A percentile compares a stretch with the other conserved stretches of the same genome.
These are phyloP conservation scores for Trametes maxima DNA, from an alignment of 768 basidiomycete genomes.

Conservation along the genomic window DNA sequence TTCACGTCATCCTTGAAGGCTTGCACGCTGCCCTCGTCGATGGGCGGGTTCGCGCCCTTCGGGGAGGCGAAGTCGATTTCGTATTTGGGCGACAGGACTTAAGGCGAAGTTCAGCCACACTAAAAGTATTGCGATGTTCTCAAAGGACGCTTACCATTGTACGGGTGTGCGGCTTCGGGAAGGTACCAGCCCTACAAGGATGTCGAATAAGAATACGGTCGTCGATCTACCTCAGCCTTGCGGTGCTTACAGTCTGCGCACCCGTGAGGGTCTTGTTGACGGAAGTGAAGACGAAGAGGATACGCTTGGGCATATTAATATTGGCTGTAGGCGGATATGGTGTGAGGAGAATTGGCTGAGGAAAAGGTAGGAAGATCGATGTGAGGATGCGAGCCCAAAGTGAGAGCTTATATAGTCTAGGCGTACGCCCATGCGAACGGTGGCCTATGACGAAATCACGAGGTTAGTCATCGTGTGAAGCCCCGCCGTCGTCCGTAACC, in stretches of 20 bases:
- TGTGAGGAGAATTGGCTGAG: background rate
- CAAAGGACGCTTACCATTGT: conserved; percentile 33
- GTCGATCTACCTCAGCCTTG: no score
- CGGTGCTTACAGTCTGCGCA: conserved; percentile 45
- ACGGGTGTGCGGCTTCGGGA: conserved; percentile 53
- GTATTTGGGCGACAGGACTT: conserved; percentile 40
- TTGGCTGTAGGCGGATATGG: background rate
- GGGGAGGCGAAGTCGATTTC: conserved; percentile 49
- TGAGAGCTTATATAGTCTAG: background rate
- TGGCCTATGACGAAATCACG: background rate
- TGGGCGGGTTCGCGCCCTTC: conserved; percentile 62
- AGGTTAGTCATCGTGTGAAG: background rate
- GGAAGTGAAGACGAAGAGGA: conserved; percentile 81
- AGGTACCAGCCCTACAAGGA: conserved; percentile 71
- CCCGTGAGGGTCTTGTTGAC: conserved; percentile 57
- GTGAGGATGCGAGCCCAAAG: no score
- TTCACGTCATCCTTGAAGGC: conserved; percentile 56
- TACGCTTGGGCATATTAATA: conserved; percentile 32
- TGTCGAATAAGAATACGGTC: no score
- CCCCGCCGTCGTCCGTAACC: background rate
- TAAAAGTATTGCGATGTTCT: no score
- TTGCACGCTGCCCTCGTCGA: conserved; percentile 60
- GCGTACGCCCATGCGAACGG: background rate
- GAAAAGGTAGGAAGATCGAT: no score
- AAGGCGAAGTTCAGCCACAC: no score